These are phyloP conservation scores for Triticum turgidum DNA, from an alignment of 176 grass and related monocot species.

Conservation along the genomic window DNA sequence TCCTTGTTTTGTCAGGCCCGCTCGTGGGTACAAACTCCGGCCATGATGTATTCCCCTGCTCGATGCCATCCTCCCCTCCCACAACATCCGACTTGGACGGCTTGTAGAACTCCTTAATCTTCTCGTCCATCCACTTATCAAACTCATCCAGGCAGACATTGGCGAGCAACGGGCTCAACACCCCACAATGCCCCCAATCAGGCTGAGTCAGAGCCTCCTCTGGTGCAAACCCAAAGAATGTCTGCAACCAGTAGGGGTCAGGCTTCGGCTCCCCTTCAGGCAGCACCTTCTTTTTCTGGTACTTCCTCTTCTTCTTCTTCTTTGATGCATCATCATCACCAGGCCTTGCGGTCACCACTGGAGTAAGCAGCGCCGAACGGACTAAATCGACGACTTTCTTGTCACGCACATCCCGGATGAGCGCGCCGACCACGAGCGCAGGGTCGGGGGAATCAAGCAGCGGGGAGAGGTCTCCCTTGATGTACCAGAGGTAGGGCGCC, in stretches of 20 bases:
- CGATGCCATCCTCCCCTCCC: conserved; percentile 45
- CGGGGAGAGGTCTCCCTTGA: conserved; percentile 85
- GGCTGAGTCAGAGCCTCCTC: conserved; percentile 75
- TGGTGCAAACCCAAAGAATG: conserved; percentile 93
- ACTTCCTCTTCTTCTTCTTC: conserved; percentile 86
- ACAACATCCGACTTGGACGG: conserved; percentile 82
- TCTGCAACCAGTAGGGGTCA: conserved; percentile 87
- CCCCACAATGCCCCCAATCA: conserved; percentile 89
- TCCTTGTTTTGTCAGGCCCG: conserved; percentile 89
- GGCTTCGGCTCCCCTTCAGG: conserved; percentile 93
- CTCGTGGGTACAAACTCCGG: conserved; percentile 95
- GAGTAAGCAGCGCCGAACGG: conserved; percentile 66
- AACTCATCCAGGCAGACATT: conserved; percentile 88
- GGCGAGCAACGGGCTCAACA: conserved; percentile 74
- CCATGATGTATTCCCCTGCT: conserved; percentile 92
- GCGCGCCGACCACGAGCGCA: conserved; percentile 66
- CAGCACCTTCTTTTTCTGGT: conserved; percentile 93
- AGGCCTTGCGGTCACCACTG: conserved; percentile 44
- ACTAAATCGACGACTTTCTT: conserved; percentile 86
- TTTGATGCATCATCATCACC: conserved; percentile 48
- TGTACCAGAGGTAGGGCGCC: conserved; percentile 92
- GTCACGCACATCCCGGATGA: conserved; percentile 85
- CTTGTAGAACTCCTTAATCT: conserved; percentile 82
- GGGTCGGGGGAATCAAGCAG: conserved; percentile 68
- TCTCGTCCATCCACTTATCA: conserved; percentile 88